Evolutionary conservation across 176 grass and related monocot species (phyloP).

Genomic region (Zoysia japonica): DNA sequence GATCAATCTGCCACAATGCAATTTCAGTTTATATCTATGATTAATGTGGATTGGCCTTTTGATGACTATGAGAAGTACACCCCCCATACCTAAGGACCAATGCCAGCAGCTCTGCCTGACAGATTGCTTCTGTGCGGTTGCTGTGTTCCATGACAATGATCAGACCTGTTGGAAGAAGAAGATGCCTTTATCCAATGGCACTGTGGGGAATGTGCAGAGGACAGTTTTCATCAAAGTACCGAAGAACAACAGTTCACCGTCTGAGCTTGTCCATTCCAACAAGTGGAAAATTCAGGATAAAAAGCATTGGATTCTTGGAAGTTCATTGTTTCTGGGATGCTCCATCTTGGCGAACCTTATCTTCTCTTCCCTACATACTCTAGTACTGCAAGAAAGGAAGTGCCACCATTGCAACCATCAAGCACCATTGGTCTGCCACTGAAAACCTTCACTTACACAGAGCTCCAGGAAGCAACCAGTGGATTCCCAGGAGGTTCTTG

Average conservation of each 20-base stretch:
- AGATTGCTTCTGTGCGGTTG: constrained; percentile 50
- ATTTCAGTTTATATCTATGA: too few species aligned
- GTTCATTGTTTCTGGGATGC: constrained; percentile 39
- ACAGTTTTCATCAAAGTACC: constrained; percentile 43
- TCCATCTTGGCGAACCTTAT: constrained; percentile 37
- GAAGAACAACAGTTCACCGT: constrained; percentile 24
- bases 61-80: constrained; percentile 49
- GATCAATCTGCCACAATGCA: too few species aligned
- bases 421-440: too few species aligned
- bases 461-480: constrained; percentile 39
- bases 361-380: not conserved
- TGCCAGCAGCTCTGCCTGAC: constrained; percentile 41
- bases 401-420: too few species aligned
- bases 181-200: constrained; percentile 53
- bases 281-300: constrained; percentile 22
- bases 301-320: constrained; percentile 21
- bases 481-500: constrained; percentile 41
- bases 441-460: constrained; percentile 34
- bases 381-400: too few species aligned
- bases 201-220: not conserved
- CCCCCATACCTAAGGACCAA: not conserved
- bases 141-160: not conserved
- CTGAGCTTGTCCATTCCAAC: not conserved
- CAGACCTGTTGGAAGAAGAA: constrained; percentile 56
- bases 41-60: constrained; percentile 14